Evolutionary conservation across 352 stramenopile species (phyloP).

Genomic region (Phytopythium helicoides): DNA sequence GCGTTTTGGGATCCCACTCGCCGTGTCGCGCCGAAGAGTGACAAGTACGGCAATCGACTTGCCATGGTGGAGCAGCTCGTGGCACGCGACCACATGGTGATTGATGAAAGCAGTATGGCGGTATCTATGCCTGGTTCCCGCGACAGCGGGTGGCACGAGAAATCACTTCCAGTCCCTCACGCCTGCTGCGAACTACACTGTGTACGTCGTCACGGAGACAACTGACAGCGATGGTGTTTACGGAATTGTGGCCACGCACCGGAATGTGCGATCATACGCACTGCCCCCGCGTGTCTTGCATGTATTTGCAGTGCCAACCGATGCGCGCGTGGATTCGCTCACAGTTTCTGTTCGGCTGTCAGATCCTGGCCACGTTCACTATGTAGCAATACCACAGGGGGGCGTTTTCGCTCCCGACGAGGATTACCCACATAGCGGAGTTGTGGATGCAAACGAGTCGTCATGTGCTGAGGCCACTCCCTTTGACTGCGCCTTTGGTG

Average conservation of each 20-base stretch:
- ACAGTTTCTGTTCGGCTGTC: constrained; percentile 45
- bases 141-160: constrained; percentile 46
- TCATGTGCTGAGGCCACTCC: not conserved
- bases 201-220: constrained; percentile 77
- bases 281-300: constrained; percentile 35
- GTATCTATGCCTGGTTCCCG: constrained; percentile 8
- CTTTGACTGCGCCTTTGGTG: constrained; percentile 5
- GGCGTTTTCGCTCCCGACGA: constrained; percentile 13
- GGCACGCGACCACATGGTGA: constrained; percentile 26
- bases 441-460: constrained; percentile 13
- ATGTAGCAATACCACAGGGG: constrained; percentile 41
- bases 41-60: constrained; percentile 62
- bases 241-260: constrained; percentile 59
- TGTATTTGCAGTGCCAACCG: constrained; percentile 37
- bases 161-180: constrained; percentile 52
- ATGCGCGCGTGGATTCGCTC: constrained; percentile 71
- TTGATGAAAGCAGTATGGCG: constrained; percentile 26
- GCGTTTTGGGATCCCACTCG: constrained; percentile 28
- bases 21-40: constrained; percentile 40
- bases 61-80: constrained; percentile 58
- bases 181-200: constrained; percentile 60
- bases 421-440: not conserved
- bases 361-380: constrained; percentile 60
- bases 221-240: constrained; percentile 65
- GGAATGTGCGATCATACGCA: constrained; percentile 48